A percentile compares a stretch with the other conserved stretches of the same genome.
Evolutionary conservation across 2,329 filamentous ascomycete species (phyloP).

Genomic region (Hypoxylon sp.): DNA sequence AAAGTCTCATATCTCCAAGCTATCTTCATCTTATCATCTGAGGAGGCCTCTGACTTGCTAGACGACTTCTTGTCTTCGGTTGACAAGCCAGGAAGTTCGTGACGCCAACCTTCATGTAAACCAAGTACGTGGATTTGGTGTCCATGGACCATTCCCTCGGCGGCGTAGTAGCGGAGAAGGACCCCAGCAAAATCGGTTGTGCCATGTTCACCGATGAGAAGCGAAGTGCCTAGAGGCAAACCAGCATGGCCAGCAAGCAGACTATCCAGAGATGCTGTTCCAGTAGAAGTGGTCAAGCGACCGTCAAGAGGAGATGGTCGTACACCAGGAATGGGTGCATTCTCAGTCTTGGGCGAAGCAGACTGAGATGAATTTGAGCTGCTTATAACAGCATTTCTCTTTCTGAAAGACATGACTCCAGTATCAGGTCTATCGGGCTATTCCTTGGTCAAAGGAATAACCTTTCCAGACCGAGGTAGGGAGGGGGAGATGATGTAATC

Average conservation of each 20-base stretch:
- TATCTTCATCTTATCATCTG: conserved; percentile 93
- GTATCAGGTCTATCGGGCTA: background rate
- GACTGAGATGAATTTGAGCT: conserved; percentile 53
- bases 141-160: conserved; percentile 92
- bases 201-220: conserved; percentile 89
- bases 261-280: conserved; percentile 86
- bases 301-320: conserved; percentile 92
- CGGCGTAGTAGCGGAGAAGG: conserved; percentile 88
- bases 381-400: conserved; percentile 69
- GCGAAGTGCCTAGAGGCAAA: conserved; percentile 82
- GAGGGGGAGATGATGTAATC: background rate
- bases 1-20: conserved; percentile 96
- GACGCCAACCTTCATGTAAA: conserved; percentile 82
- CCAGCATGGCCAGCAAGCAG: conserved; percentile 90
- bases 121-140: conserved; percentile 91
- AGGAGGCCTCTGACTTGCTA: conserved; percentile 57
- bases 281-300: conserved; percentile 89
- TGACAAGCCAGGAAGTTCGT: conserved; percentile 83
- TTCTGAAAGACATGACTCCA: conserved; percentile 71
- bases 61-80: conserved; percentile 59
- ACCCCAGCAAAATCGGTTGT: conserved; percentile 95
- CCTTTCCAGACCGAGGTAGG: background rate
- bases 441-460: background rate
- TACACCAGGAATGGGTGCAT: conserved; percentile 65
- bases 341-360: conserved; percentile 56